These are phyloP conservation scores for Daldinia sp. DNA, from an alignment of 2,329 filamentous ascomycete species.

Conservation along the genomic window DNA sequence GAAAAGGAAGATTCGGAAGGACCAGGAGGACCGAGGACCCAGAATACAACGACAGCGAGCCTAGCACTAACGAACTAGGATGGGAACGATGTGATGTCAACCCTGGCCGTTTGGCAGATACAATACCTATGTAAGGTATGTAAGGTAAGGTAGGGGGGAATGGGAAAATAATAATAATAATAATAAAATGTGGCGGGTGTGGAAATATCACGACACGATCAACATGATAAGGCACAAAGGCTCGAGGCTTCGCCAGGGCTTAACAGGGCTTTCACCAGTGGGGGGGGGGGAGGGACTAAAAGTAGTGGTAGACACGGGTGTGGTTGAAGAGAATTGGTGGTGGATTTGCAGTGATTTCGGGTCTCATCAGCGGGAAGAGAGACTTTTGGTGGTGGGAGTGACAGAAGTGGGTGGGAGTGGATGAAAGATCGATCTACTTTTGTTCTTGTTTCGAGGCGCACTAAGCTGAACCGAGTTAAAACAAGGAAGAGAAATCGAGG, in stretches of 20 bases:
- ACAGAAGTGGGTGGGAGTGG: constrained; percentile 2
- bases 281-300: constrained; percentile 15
- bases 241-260: constrained; percentile 39
- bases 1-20: constrained; percentile 34
- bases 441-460: constrained; percentile 32
- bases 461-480: constrained; percentile 44
- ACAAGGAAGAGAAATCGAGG: constrained; percentile 33
- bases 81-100: constrained; percentile 50
- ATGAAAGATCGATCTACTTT: constrained; percentile 39
- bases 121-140: constrained; percentile 30
- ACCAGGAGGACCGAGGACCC: constrained; percentile 32
- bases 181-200: constrained; percentile 48
- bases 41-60: constrained; percentile 42
- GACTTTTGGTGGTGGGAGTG: constrained; percentile 9
- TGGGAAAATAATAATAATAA: not conserved
- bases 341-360: constrained; percentile 13
- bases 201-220: constrained; percentile 52
- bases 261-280: constrained; percentile 33
- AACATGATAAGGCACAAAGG: constrained; percentile 46
- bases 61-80: constrained; percentile 42
- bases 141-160: constrained; percentile 24
- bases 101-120: constrained; percentile 50
- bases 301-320: constrained; percentile 42
- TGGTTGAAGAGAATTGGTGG: constrained; percentile 45
- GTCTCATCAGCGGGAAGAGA: constrained; percentile 27